phyloP scores from a whole-genome alignment of 768 basidiomycete genomes.

The Pleurotus tuoliensis region DNA sequence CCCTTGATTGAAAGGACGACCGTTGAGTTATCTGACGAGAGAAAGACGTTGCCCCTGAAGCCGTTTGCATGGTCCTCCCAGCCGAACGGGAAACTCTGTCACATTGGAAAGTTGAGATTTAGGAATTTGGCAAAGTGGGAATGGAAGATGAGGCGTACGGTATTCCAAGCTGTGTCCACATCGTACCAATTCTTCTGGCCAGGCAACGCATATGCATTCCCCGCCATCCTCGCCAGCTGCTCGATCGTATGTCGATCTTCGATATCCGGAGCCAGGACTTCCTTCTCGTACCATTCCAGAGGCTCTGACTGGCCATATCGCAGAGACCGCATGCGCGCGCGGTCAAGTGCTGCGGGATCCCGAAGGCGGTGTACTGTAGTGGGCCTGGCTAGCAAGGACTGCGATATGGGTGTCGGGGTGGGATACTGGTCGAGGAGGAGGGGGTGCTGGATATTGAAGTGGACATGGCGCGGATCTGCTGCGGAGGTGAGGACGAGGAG shows the following conservation, averaged over 20 bases:
- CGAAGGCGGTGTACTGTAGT: constrained; percentile 61
- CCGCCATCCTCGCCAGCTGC: constrained; percentile 84
- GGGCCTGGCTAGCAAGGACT: constrained; percentile 40
- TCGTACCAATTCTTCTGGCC: constrained; percentile 79
- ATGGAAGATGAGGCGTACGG: constrained; percentile 21
- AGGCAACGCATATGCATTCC: constrained; percentile 82
- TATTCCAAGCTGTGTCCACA: constrained; percentile 71
- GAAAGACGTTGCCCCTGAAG: constrained; percentile 88
- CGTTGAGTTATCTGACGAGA: constrained; percentile 73
- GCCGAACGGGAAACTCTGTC: constrained; percentile 75
- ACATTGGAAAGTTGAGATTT: constrained; percentile 9
- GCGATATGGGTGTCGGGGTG: not conserved
- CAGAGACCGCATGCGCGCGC: constrained; percentile 50
- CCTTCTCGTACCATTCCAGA: constrained; percentile 64
- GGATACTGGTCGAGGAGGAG: not conserved
- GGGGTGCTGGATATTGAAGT: not conserved
- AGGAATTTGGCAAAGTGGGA: too few relatives aligned
- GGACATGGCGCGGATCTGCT: not conserved
- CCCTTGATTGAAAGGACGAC: constrained; percentile 86
- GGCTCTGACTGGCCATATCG: constrained; percentile 43
- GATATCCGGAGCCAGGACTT: constrained; percentile 73
- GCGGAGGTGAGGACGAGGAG: not conserved
- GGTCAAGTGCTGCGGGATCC: constrained; percentile 45
- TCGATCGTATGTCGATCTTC: constrained; percentile 74
- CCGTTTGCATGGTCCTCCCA: constrained; percentile 69